Evolutionary conservation across 2,329 filamentous ascomycete species (phyloP).

Genomic region (Drechmeria coniospora): DNA sequence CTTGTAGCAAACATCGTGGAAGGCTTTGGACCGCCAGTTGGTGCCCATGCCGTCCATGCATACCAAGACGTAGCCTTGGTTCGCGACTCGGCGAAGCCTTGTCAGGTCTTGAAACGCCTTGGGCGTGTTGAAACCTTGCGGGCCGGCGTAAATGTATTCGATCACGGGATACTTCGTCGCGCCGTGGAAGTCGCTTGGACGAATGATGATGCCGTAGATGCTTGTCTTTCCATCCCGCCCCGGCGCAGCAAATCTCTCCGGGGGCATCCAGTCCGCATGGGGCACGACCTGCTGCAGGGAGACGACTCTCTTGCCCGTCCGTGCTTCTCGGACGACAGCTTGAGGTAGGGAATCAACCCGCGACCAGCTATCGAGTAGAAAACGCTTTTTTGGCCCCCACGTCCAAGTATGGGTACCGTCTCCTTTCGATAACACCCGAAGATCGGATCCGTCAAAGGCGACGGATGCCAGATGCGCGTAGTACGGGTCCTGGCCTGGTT

Average conservation of each 20-base stretch:
- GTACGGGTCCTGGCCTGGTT: slow-evolving; percentile 11
- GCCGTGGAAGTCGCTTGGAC: slow-evolving; percentile 10
- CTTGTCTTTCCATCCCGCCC: slow-evolving; percentile 12
- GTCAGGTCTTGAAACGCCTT: slow-evolving; percentile 10
- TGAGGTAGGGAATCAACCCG: slow-evolving; percentile 10
- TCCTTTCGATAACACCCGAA: slow-evolving; percentile 10
- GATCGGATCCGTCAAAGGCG: slow-evolving; percentile 12
- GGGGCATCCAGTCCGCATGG: slow-evolving; percentile 1
- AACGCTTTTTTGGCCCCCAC: slow-evolving; percentile 8
- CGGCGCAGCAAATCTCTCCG: slow-evolving; percentile 10
- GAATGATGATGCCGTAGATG: slow-evolving; percentile 13
- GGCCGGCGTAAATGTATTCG: slow-evolving; percentile 15
- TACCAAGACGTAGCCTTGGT: slow-evolving; percentile 15
- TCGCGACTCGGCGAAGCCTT: slow-evolving; percentile 9
- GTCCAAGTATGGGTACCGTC: slow-evolving; percentile 13
- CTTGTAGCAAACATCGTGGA: slow-evolving; percentile 16
- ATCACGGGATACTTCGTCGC: slow-evolving; percentile 12
- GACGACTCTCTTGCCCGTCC: not conserved
- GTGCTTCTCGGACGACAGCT: slow-evolving; percentile 6
- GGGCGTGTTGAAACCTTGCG: slow-evolving; percentile 8
- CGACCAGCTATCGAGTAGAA: slow-evolving; percentile 12
- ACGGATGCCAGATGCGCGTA: slow-evolving; percentile 10
- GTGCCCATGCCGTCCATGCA: slow-evolving; percentile 17
- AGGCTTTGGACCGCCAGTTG: slow-evolving; percentile 13
- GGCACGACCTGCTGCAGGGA: not conserved